Conservation (phyloP, 129 eudicot genomes). For the Artemisia tridentata region DNA sequence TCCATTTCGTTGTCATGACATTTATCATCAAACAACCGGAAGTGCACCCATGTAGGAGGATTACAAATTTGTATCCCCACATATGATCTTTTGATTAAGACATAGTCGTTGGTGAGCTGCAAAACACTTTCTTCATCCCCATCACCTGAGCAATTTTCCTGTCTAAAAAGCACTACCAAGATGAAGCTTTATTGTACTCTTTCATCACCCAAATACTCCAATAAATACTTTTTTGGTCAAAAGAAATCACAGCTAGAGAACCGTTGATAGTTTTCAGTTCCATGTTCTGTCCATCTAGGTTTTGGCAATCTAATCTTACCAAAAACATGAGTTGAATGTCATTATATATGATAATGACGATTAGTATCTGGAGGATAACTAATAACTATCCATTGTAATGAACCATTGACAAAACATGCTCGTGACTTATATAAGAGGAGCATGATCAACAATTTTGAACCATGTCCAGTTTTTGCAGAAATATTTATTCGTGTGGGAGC, state of each 20-base stretch:
- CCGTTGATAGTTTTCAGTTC: background rate
- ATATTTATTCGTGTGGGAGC: constrained; percentile 64
- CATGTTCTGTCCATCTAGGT: background rate
- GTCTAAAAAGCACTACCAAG: background rate
- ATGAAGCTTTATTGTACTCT: background rate
- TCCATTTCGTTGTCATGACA: background rate
- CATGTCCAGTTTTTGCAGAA: too few species aligned
- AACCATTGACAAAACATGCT: background rate
- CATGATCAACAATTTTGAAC: too few species aligned
- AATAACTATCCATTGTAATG: background rate
- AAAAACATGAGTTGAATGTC: background rate
- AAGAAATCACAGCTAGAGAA: background rate
- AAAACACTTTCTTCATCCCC: background rate
- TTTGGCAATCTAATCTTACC: background rate
- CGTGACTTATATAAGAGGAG: background rate
- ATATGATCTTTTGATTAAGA: background rate
- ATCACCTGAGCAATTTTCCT: background rate
- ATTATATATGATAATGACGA: too few species aligned
- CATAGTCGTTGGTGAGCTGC: background rate
- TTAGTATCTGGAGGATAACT: too few species aligned
- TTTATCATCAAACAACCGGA: too few species aligned
- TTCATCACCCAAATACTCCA: background rate
- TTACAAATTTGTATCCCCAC: background rate
- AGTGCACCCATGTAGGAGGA: background rate
- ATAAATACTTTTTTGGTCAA: too few species aligned